These are phyloP conservation scores for Rutstroemia sydowiana DNA, from an alignment of 2,329 filamentous ascomycete species.

Conservation along the genomic window DNA sequence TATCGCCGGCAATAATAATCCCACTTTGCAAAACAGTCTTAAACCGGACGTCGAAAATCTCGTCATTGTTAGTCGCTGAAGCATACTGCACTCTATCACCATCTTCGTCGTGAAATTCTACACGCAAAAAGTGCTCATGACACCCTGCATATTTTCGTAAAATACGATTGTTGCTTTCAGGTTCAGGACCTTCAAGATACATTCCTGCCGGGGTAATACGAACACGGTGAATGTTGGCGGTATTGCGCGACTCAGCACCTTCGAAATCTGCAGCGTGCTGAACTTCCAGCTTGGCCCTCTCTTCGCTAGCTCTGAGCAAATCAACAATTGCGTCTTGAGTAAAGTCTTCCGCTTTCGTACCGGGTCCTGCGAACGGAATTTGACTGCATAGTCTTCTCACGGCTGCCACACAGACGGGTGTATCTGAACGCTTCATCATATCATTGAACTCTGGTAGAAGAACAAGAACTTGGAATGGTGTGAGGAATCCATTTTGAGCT, in stretches of 20 bases:
- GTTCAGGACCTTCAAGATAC: conserved; percentile 51
- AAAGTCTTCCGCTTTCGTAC: conserved; percentile 38
- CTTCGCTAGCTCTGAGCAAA: conserved; percentile 36
- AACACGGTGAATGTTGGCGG: conserved; percentile 22
- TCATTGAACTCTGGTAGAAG: conserved; percentile 38
- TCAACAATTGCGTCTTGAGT: conserved; percentile 35
- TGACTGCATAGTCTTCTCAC: conserved; percentile 44
- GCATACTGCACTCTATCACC: conserved; percentile 56
- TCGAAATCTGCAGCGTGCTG: conserved; percentile 20
- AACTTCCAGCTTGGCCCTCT: conserved; percentile 21
- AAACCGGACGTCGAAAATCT: conserved; percentile 52
- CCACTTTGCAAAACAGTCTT: conserved; percentile 48
- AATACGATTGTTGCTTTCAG: conserved; percentile 63
- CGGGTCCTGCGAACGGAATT: conserved; percentile 48
- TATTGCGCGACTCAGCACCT: conserved; percentile 20
- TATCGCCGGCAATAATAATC: conserved; percentile 55
- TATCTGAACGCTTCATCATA: conserved; percentile 23
- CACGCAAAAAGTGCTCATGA: conserved; percentile 59
- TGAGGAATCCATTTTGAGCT: conserved; percentile 54
- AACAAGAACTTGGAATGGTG: conserved; percentile 42
- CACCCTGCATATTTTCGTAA: conserved; percentile 56
- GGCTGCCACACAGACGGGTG: conserved; percentile 43
- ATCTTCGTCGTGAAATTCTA: conserved; percentile 69
- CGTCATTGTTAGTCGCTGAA: conserved; percentile 40
- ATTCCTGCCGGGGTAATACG: conserved; percentile 52